phyloP scores from a whole-genome alignment of 768 basidiomycete genomes.

The Suillus hirtellus region DNA sequence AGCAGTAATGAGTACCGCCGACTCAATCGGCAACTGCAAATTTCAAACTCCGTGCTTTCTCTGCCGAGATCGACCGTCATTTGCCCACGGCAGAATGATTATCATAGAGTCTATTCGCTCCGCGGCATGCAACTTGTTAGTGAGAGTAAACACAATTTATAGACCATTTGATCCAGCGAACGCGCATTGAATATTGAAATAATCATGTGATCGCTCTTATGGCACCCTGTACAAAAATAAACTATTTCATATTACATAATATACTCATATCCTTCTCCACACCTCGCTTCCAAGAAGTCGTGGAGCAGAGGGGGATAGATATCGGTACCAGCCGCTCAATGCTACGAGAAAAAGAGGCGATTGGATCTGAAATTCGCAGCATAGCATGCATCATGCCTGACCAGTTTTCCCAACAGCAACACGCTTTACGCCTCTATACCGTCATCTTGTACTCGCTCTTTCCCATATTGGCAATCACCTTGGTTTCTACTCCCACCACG shows the following conservation, averaged over 20 bases:
- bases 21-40: no score
- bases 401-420: neutral
- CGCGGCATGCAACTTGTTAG: no score
- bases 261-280: no score
- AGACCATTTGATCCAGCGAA: no score
- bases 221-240: neutral
- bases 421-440: neutral
- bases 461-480: neutral
- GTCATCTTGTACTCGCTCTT: neutral
- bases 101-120: no score
- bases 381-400: neutral
- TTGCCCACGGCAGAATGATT: no score
- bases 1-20: no score
- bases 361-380: neutral
- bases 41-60: no score
- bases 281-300: neutral
- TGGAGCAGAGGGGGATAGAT: neutral
- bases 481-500: slow-evolving; percentile 3
- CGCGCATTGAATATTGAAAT: no score
- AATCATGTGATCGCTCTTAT: no score
- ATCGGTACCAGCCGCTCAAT: neutral
- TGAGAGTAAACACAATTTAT: no score
- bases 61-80: no score
- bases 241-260: neutral
- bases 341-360: neutral